Conservation (phyloP, 139 green algal genomes). For the Coelastrella sp. region DNA sequence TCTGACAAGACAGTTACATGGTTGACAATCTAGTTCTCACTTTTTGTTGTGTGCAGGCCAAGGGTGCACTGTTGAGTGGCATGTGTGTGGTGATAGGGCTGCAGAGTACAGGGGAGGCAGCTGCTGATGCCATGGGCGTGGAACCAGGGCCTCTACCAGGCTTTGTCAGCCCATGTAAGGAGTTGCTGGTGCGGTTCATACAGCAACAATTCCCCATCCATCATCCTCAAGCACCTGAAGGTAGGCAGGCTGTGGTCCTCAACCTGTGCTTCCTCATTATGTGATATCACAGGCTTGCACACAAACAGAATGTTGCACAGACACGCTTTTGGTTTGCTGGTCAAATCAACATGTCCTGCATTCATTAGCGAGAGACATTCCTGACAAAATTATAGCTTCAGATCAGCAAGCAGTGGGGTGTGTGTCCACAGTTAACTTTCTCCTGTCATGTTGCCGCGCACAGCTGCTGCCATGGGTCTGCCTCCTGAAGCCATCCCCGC, state of each 20-base stretch:
- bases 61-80: conserved; percentile 65
- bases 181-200: conserved; percentile 86
- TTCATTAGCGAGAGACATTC: too few species aligned
- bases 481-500: conserved; percentile 35
- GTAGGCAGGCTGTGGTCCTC: neutral
- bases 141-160: conserved; percentile 67
- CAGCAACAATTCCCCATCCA: conserved; percentile 73
- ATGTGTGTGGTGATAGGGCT: conserved; percentile 86
- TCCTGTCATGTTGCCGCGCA: neutral
- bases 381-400: too few species aligned
- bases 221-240: conserved; percentile 26
- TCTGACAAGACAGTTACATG: too few species aligned
- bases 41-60: conserved; percentile 46
- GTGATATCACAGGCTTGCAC: neutral
- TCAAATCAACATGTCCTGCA: too few species aligned
- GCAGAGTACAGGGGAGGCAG: conserved; percentile 71
- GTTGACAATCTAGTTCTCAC: too few species aligned
- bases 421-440: neutral
- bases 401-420: too few species aligned
- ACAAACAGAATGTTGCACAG: neutral
- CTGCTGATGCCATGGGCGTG: conserved; percentile 61
- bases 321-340: neutral
- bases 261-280: neutral
- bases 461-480: conserved; percentile 22
- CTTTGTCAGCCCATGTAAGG: conserved; percentile 78